Conservation (phyloP, 2,329 filamentous ascomycete genomes). For the Macroventuria anomochaeta region DNA sequence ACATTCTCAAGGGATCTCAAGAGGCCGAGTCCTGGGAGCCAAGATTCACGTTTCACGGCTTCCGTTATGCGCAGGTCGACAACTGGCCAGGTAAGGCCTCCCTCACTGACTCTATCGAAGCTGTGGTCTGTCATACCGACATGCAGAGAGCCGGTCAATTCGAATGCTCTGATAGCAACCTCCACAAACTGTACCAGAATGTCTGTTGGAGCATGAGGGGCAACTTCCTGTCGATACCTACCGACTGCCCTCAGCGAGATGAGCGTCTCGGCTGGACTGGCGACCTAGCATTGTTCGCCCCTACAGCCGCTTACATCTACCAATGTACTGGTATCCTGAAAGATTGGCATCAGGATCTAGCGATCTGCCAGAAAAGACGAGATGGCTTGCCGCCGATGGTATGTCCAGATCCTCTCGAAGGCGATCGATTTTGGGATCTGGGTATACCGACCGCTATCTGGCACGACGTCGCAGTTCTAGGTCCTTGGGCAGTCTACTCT, state of each 20-base stretch:
- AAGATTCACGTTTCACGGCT: slow-evolving; percentile 7
- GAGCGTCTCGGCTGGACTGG: slow-evolving; percentile 63
- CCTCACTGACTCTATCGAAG: neutral
- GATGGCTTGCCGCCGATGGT: slow-evolving; percentile 4
- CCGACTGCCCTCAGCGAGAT: slow-evolving; percentile 61
- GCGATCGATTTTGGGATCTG: neutral
- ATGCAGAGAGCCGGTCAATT: slow-evolving; percentile 3
- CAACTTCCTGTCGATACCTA: slow-evolving; percentile 54
- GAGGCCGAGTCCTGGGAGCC: slow-evolving; percentile 4
- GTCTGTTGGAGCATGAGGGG: slow-evolving; percentile 63
- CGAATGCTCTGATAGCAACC: neutral
- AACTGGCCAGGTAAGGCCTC: neutral
- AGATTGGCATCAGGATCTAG: slow-evolving; percentile 1
- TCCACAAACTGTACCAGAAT: slow-evolving; percentile 62
- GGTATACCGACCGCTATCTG: slow-evolving; percentile 1
- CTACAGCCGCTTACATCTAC: slow-evolving; percentile 50
- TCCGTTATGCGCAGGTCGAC: slow-evolving; percentile 3
- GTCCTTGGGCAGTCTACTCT: neutral
- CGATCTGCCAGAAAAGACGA: neutral
- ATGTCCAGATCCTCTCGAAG: neutral
- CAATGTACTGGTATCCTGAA: neutral
- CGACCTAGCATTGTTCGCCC: slow-evolving; percentile 57
- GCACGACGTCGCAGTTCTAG: neutral
- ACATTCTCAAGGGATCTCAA: neutral
- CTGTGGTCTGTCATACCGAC: slow-evolving; percentile 4